Base-by-base conservation (phyloP, 257 asterid genomes). In the Perilla frutescens region DNA sequence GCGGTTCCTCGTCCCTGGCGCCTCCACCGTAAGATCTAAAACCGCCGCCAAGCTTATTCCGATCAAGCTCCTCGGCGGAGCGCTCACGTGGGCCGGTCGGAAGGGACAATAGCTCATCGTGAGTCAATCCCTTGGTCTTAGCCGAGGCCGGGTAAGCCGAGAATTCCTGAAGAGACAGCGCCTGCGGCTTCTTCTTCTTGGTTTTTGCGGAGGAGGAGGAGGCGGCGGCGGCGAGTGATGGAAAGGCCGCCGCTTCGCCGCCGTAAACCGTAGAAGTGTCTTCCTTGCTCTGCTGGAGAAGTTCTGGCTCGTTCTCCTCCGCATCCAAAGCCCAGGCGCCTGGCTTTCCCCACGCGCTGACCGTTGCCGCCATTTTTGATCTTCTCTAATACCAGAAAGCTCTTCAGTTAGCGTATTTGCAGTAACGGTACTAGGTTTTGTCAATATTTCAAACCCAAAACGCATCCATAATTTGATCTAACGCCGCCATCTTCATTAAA, bases 311-410 rank as follows among this genome's bases (percentile, higher is more conserved):
- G 60, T 89, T 77, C 36, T 93, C 89, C 58, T 93, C 96, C n/a
- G 96, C 84, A 71, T 91, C 98, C 15, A 87, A 57, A 1, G 97
- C 97, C 98, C 98, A 93, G 4, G 96, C 96, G 79, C 96, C 96
- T 66, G 98, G 96, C 70, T 93, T 93, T 0, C 76, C 57, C 97
- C 97, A 93, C 77, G 96, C 88, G 85, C 91, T 82, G 62, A 77
- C 86, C 26, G 90, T 89, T 71, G 92, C 93, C 92, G 96, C 97
- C 98, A 89, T 89, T 62, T 6, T 85, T 51, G 50, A 45, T 75
- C 44, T 56, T 47, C 43, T 37, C 34, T 8, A 9, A 39, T 70
- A 36, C 68, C 37, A 10, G 8, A 49, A 29, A 26, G 9, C 32
- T 37, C 34, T 45, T 7, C 12, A 12, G 8, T 64, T 55, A 34